Percentiles rank a stretch among this genome's conserved stretches.
Evolutionary conservation across 306 rosid species (phyloP).

Genomic region (Coriaria nepalensis): DNA sequence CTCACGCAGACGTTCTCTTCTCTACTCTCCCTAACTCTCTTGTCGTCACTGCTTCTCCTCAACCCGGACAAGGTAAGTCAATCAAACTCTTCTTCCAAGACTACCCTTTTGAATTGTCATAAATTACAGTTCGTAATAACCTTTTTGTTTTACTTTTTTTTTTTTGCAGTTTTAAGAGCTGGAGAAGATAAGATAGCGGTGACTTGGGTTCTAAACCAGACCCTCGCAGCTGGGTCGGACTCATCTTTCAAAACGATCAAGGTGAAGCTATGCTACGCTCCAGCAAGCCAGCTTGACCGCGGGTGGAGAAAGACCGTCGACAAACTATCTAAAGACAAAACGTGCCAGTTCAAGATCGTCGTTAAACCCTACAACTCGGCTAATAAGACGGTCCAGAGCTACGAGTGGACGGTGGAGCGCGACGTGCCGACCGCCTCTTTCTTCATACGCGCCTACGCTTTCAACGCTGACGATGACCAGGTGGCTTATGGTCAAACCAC

Average conservation of each 20-base stretch:
- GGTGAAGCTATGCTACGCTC: constrained; percentile 70
- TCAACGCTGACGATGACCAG: constrained; percentile 27
- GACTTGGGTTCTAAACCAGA: constrained; percentile 49
- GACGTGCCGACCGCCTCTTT: constrained; percentile 53
- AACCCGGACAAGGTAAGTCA: constrained; percentile 41
- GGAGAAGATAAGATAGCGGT: constrained; percentile 53
- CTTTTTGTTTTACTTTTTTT: background rate
- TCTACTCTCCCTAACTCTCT: constrained; percentile 45
- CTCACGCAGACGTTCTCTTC: constrained; percentile 33
- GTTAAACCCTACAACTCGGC: constrained; percentile 36
- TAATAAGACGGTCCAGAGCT: constrained; percentile 31
- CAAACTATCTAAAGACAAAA: constrained; percentile 54
- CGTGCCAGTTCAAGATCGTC: constrained; percentile 46
- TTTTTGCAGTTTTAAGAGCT: constrained; percentile 46
- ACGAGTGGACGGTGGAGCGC: constrained; percentile 31
- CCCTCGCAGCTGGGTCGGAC: constrained; percentile 35
- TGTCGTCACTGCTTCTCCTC: constrained; percentile 54
- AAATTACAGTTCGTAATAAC: background rate
- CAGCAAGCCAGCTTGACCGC: constrained; percentile 67
- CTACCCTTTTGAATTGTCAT: background rate
- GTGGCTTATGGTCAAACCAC: constrained; percentile 70
- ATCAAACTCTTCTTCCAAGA: background rate
- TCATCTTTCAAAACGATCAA: constrained; percentile 50
- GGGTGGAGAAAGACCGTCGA: constrained; percentile 79
- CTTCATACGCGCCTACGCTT: constrained; percentile 77